Conservation (phyloP, 495 filamentous ascomycete species). For the Tuber melanosporum region DNA sequence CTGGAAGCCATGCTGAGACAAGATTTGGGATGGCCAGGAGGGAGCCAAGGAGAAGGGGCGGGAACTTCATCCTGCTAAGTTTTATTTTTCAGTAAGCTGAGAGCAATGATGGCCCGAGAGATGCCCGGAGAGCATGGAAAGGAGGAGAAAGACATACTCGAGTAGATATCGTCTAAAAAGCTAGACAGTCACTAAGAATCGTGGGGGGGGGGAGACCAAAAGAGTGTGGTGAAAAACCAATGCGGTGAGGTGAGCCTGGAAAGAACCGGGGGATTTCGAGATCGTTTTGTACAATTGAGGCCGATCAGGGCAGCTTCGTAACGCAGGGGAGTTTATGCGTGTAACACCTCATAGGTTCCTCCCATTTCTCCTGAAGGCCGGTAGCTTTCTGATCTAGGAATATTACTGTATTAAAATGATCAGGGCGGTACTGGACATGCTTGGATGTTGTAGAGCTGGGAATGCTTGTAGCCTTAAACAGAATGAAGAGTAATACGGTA, state of each 20-base stretch:
- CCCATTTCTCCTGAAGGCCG: neutral
- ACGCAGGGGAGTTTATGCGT: neutral
- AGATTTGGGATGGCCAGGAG: conserved; percentile 22
- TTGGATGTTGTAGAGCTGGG: neutral
- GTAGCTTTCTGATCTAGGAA: neutral
- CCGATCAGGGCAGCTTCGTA: neutral
- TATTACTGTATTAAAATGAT: neutral
- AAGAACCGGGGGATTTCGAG: neutral
- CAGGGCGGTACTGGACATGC: too few species aligned
- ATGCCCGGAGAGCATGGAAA: too few species aligned
- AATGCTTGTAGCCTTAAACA: neutral
- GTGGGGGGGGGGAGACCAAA: too few species aligned
- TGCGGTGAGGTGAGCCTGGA: neutral
- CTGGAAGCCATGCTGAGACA: conserved; percentile 29
- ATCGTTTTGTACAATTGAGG: neutral
- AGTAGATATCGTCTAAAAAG: too few species aligned
- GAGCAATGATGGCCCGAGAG: too few species aligned
- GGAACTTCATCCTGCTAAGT: conserved; percentile 13
- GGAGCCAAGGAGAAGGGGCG: conserved; percentile 17
- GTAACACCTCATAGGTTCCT: neutral
- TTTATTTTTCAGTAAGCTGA: too few species aligned
- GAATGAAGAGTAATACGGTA: too few species aligned
- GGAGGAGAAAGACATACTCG: too few species aligned
- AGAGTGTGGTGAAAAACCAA: too few species aligned
- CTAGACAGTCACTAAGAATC: too few species aligned